phyloP scores from a whole-genome alignment of 1,284 basidiomycete genomes.

The Trichosporon ovoides region DNA sequence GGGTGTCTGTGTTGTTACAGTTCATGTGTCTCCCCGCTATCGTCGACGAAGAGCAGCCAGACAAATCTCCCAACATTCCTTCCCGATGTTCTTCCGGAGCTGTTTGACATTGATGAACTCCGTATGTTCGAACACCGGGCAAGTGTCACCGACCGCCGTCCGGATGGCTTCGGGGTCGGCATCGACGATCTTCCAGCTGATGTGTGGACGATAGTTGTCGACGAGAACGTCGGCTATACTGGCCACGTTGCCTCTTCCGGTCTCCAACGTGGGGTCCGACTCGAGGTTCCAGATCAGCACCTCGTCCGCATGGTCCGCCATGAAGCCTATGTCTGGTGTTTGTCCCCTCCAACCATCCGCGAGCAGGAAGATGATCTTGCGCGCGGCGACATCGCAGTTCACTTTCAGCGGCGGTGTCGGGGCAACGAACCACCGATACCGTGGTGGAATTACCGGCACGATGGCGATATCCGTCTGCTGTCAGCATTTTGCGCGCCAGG shows the following conservation, averaged over 20 bases:
- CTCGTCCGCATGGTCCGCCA: not conserved
- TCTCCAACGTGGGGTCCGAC: too few relatives aligned
- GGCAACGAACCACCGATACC: not conserved
- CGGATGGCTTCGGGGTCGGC: not conserved
- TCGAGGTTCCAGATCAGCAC: not conserved
- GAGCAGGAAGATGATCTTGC: not conserved
- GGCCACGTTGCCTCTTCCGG: too few relatives aligned
- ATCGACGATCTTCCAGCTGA: not conserved
- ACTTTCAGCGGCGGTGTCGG: not conserved
- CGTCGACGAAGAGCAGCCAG: not conserved
- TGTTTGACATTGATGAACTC: not conserved
- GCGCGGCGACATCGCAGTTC: not conserved
- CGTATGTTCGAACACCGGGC: not conserved
- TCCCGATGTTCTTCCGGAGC: not conserved
- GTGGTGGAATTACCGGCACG: not conserved
- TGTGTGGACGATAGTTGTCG: not conserved
- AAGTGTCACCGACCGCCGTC: not conserved
- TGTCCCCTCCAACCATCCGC: not conserved
- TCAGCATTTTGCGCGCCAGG: too few relatives aligned
- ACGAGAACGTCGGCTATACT: not conserved
- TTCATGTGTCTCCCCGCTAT: not conserved
- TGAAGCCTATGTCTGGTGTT: not conserved
- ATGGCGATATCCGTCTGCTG: not conserved
- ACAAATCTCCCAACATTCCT: not conserved
- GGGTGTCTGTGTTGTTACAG: too few relatives aligned